phyloP scores from a whole-genome alignment of 2,329 filamentous ascomycete species.

The Tothia fuscella region DNA sequence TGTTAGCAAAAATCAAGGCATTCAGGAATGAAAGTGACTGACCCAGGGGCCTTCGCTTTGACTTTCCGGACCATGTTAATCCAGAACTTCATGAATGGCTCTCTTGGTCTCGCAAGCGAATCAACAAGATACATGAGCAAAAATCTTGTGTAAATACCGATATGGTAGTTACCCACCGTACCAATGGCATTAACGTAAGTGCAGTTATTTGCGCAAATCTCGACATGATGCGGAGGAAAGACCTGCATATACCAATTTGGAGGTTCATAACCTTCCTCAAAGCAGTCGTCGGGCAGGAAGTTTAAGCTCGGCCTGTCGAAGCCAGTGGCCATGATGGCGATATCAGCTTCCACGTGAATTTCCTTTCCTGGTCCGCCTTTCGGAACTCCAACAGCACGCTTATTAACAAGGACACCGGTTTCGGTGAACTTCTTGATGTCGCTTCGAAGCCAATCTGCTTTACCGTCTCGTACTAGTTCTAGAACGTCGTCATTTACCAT shows the following conservation, averaged over 20 bases:
- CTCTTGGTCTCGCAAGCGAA: slow-evolving; percentile 58
- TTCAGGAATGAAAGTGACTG: slow-evolving; percentile 9
- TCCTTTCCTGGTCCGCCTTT: slow-evolving; percentile 61
- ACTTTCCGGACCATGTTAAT: slow-evolving; percentile 70
- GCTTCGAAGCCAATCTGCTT: slow-evolving; percentile 68
- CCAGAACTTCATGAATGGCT: slow-evolving; percentile 68
- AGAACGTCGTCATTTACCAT: slow-evolving; percentile 82
- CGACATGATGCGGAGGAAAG: slow-evolving; percentile 63
- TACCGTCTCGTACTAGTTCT: slow-evolving; percentile 57
- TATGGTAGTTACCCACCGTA: slow-evolving; percentile 77
- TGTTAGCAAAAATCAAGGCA: background rate
- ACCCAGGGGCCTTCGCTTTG: slow-evolving; percentile 57
- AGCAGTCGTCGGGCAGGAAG: slow-evolving; percentile 64
- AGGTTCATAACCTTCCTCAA: slow-evolving; percentile 59
- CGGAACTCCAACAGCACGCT: slow-evolving; percentile 58
- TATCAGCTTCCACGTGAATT: slow-evolving; percentile 56
- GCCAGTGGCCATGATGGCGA: slow-evolving; percentile 75
- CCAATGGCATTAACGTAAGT: slow-evolving; percentile 74
- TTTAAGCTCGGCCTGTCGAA: slow-evolving; percentile 61
- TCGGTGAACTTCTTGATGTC: slow-evolving; percentile 59
- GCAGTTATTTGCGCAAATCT: slow-evolving; percentile 70
- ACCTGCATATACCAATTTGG: slow-evolving; percentile 86
- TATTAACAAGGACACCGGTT: slow-evolving; percentile 57
- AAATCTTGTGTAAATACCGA: slow-evolving; percentile 79
- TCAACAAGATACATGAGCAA: slow-evolving; percentile 78